Evolutionary conservation across 2,329 filamentous ascomycete species (phyloP).

Genomic region (Aspergillus proliferans): DNA sequence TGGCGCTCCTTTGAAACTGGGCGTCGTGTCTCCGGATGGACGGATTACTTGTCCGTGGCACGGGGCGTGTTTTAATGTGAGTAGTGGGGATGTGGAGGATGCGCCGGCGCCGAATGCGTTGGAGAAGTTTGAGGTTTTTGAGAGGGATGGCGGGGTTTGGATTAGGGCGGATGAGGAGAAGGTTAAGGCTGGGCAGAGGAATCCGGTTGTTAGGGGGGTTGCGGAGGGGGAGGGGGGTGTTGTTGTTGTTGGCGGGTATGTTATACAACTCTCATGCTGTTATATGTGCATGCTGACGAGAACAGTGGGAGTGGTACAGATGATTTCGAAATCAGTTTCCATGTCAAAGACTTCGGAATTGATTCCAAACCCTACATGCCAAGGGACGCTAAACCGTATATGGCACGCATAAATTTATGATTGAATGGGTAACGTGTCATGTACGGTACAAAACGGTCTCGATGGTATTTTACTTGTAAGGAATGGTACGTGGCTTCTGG

Average conservation of each 20-base stretch:
- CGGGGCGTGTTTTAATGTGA: conserved; percentile 88
- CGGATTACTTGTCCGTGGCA: conserved; percentile 94
- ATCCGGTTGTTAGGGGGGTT: conserved; percentile 67
- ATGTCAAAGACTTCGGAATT: too few relatives aligned
- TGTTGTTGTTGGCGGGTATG: conserved; percentile 70
- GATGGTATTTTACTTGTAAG: too few relatives aligned
- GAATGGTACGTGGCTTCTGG: background rate
- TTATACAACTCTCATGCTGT: too few relatives aligned
- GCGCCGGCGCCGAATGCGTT: conserved; percentile 86
- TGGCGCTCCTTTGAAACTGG: conserved; percentile 80
- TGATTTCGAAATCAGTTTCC: too few relatives aligned
- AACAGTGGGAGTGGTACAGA: conserved; percentile 61
- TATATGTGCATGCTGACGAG: background rate
- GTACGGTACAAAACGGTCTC: too few relatives aligned
- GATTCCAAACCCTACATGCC: too few relatives aligned
- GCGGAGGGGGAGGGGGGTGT: conserved; percentile 53
- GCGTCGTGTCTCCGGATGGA: conserved; percentile 74
- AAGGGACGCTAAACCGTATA: too few relatives aligned
- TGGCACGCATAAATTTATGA: too few relatives aligned
- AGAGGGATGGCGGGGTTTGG: conserved; percentile 78
- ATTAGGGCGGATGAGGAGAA: conserved; percentile 71
- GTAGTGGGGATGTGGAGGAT: conserved; percentile 89
- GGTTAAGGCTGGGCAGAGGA: conserved; percentile 70
- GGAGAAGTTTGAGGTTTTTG: conserved; percentile 69
- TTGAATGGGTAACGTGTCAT: too few relatives aligned